A percentile compares a stretch with the other conserved stretches of the same genome.
phyloP scores from a whole-genome alignment of 306 rosid species.

The Notholithocarpus densiflorus region DNA sequence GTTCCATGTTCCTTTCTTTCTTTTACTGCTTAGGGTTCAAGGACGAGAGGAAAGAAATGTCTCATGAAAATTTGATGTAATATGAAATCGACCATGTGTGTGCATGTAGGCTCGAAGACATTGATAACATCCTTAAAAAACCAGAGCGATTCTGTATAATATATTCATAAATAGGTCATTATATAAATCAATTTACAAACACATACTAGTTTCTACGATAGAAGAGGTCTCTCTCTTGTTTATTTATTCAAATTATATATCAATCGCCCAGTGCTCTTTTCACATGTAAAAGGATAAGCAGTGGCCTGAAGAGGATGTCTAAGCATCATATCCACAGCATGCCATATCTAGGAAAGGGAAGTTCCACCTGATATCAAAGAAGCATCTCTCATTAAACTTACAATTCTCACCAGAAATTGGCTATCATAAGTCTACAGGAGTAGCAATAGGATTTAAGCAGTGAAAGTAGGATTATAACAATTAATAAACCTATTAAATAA shows the following conservation, averaged over 20 bases:
- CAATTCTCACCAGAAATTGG: not conserved
- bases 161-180: not conserved
- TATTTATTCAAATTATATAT: conserved; percentile 39
- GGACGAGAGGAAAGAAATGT: too few relatives aligned
- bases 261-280: conserved; percentile 31
- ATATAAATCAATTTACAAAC: conserved; percentile 24
- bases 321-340: conserved; percentile 34
- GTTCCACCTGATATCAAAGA: conserved; percentile 45
- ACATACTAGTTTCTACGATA: not conserved
- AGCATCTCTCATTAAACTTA: conserved; percentile 14
- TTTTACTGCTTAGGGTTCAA: too few relatives aligned
- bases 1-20: too few relatives aligned
- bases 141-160: not conserved
- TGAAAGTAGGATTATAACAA: not conserved
- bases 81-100: not conserved
- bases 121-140: not conserved
- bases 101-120: not conserved
- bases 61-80: too few relatives aligned
- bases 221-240: conserved; percentile 17
- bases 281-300: conserved; percentile 31
- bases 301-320: conserved; percentile 30
- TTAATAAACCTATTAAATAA: not conserved
- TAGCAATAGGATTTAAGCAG: not conserved
- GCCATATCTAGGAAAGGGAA: conserved; percentile 25
- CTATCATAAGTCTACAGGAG: not conserved